phyloP scores from a whole-genome alignment of 2,329 filamentous ascomycete species.

The Cladophialophora yegresii region DNA sequence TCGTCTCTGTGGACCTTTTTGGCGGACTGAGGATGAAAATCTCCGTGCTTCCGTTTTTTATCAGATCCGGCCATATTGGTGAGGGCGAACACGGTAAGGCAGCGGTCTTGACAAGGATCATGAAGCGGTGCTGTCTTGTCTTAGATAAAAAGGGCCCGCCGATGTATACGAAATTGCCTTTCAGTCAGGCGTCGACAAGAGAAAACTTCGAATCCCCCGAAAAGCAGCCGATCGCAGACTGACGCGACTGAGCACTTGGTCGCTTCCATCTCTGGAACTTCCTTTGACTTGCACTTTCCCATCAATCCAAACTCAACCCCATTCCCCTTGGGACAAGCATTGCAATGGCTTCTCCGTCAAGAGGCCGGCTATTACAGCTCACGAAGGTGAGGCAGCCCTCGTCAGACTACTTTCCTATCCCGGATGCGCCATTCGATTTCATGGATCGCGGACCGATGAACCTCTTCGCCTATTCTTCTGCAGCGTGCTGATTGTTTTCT shows the following conservation, averaged over 20 bases:
- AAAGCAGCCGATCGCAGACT: background rate
- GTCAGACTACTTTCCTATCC: background rate
- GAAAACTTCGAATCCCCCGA: background rate
- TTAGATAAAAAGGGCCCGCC: too few species aligned
- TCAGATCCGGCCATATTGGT: slow-evolving; percentile 16
- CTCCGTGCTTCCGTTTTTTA: slow-evolving; percentile 20
- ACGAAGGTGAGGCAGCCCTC: slow-evolving; percentile 26
- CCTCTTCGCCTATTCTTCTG: background rate
- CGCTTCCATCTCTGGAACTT: background rate
- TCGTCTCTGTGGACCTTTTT: slow-evolving; percentile 16
- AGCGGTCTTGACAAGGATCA: background rate
- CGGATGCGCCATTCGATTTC: background rate
- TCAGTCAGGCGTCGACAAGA: too few species aligned
- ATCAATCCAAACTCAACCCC: slow-evolving; percentile 4
- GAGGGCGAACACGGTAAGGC: background rate
- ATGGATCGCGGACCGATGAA: background rate
- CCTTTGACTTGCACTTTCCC: background rate
- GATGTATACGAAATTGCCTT: too few species aligned
- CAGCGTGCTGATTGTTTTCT: background rate
- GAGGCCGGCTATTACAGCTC: slow-evolving; percentile 35
- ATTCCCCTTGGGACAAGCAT: slow-evolving; percentile 13
- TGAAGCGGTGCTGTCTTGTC: background rate
- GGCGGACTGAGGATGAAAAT: background rate
- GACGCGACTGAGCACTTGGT: background rate
- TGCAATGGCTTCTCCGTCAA: slow-evolving; percentile 29